Base-by-base conservation (phyloP, 768 basidiomycete genomes). In the Rhizopogon vinicolor region DNA sequence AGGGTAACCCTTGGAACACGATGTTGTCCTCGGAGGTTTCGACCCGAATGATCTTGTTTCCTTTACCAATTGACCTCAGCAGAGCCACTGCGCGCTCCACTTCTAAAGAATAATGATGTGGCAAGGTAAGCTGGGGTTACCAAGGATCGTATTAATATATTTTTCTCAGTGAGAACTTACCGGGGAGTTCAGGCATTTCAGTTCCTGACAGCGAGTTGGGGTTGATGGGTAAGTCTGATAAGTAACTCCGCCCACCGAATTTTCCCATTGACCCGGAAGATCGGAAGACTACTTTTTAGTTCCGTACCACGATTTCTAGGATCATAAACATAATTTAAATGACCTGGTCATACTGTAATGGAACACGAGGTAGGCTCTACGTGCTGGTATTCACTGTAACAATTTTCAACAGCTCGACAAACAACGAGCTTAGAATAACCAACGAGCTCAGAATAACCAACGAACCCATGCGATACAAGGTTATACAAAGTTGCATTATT, bases 11-110 rank as follows among this genome's bases (percentile, higher is more conserved):
- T 10, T 78, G 71, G 60, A 80, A 90, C 10, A 89, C 86, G 44
- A 89, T 79, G 2, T 68, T 67, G 65, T 90, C 89, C 60, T 84
- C 77, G 18, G 62, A 68, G 0, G 85, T 78, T 43, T 86, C 80
- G 0, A 89, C 86, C 31, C 71, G 69, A 51, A 72, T 68, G 37
- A 91, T 84, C 31, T 59, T 65, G 63, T 81, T 83, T 7, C 80
- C 83, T 12, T 67, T 66, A 13, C 79, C 84, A n/a, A 82, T 60
- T 3, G 74, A 67, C 49, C 75, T 74, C 33, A 91, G 65, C 41
- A 89, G 72, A 48, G 74, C 74, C 1, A 79, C 80, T 5, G 89
- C 87, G 29, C 82, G 72, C 67, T 91, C 83, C 3, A 91, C 89
- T 66, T 91, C 89, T 87, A 61, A 1, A 7, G 4, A 18, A 18